Conservation (phyloP, 257 asterid genomes). For the Capsicum chinense region DNA sequence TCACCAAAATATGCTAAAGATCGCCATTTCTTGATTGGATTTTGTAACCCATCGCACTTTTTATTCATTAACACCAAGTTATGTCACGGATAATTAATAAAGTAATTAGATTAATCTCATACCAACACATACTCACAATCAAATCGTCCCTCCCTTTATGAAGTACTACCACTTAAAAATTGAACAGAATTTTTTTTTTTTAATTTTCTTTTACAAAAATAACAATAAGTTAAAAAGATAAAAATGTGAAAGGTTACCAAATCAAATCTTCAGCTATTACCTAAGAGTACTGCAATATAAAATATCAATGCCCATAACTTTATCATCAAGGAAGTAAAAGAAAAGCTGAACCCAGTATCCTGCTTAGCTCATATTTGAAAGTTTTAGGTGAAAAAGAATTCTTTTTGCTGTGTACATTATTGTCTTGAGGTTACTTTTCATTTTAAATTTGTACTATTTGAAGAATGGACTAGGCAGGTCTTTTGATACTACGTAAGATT, state of each 20-base stretch:
- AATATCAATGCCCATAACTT: background rate
- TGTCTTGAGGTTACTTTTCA: background rate
- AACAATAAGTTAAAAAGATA: no score
- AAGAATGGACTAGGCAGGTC: background rate
- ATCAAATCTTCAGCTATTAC: no score
- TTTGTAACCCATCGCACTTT: slow-evolving; percentile 18
- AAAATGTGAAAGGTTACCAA: no score
- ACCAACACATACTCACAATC: background rate
- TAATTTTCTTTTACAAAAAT: no score
- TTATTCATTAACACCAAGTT: background rate
- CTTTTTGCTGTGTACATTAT: slow-evolving; percentile 8
- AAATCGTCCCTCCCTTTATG: background rate
- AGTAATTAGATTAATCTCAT: background rate
- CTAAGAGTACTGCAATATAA: no score
- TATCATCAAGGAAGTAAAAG: background rate
- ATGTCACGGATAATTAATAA: background rate
- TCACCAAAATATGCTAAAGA: background rate
- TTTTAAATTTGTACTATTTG: slow-evolving; percentile 16
- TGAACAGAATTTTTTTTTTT: no score
- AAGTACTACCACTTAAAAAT: no score
- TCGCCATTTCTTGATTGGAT: slow-evolving; percentile 12
- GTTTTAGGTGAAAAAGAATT: background rate
- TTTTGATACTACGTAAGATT: slow-evolving; percentile 3
- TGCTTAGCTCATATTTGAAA: background rate
- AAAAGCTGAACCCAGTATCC: background rate